Evolutionary conservation across 805 yeast species (phyloP), one percentile per base, ranked within the genome.

Genomic region (Brettanomyces nanus): DNA sequence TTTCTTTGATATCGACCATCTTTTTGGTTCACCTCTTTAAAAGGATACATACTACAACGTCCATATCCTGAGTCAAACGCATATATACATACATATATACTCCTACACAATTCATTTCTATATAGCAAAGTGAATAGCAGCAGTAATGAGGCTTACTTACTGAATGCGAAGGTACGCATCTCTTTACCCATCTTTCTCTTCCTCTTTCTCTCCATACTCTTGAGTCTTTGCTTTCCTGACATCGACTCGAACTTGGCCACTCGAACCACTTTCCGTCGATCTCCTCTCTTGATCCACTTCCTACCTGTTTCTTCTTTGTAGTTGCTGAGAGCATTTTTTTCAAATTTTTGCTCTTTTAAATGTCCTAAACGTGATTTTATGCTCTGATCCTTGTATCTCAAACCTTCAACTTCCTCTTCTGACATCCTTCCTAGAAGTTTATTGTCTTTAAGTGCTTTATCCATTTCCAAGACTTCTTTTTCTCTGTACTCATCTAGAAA

Each of bases 401-500:
- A 55, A 14, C 74, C 75, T 26, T 68, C 68, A 26, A 65, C 52
- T 37, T 83, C 83, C 6, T 52, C 35, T 5, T 66, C 67, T 17
- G 61, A 52, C 45, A 74, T 45, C 9, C 55, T 63, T 42, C 46
- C 66, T 59, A 44, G 53, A 42, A 48, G 64, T 60, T 58, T 74
- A 48, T 61, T 69, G 63, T 81, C 80, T 38, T 71, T 74, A 27
- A 85, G 58, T 31, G 79, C 56, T 15, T 56, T 45, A 35, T 74
- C 66, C 66, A 90, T 68, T 31, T 78, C 74, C 2, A 60, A 47
- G 28, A 92, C 68, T 55, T 92, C 98, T 6, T 66, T 58, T 45
- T 79, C 68, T 56, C 97, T 71, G 57, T 92, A 92, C 28, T 82
- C 87, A 58, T 87, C 95, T 41, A 92, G 62, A 54, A 92, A 92